Conservation (phyloP, 768 basidiomycete species). For the Hemileccinum rubropunctum region DNA sequence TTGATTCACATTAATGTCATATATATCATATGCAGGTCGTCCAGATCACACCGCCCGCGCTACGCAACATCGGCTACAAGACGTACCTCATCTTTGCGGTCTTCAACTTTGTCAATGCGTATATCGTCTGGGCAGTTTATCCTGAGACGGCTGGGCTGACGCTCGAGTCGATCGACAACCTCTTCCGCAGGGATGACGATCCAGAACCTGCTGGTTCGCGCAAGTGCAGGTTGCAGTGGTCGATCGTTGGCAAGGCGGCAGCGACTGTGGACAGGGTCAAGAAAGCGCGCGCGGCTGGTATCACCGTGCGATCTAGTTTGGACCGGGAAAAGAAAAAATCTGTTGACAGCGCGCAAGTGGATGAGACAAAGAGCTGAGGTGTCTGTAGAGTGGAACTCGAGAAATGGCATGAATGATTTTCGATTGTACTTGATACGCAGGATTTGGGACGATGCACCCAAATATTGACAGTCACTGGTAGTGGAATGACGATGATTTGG, state of each 20-base stretch:
- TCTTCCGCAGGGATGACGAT: neutral
- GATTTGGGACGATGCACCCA: too few relatives aligned
- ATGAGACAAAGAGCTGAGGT: neutral
- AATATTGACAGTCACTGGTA: too few relatives aligned
- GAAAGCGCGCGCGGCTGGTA: too few relatives aligned
- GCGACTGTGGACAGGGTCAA: too few relatives aligned
- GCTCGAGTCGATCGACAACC: constrained; percentile 4
- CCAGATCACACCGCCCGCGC: constrained; percentile 8
- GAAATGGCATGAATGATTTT: too few relatives aligned
- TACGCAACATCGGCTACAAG: constrained; percentile 11
- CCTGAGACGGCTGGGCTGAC: constrained; percentile 7
- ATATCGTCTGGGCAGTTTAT: constrained; percentile 4
- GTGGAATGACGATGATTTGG: too few relatives aligned
- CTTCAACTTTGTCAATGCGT: constrained; percentile 3
- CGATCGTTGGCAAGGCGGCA: neutral
- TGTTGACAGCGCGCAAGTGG: neutral
- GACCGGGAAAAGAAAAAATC: neutral
- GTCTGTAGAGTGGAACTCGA: too few relatives aligned
- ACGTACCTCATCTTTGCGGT: constrained; percentile 6
- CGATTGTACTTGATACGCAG: too few relatives aligned
- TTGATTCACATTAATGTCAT: too few relatives aligned
- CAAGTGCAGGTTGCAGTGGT: neutral
- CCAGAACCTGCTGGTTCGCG: neutral
- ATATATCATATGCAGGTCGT: neutral
- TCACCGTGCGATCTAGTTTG: neutral